A percentile compares a stretch with the other conserved stretches of the same genome.
These are phyloP conservation scores for Harringtonia aguacate DNA, from an alignment of 2,329 filamentous ascomycete genomes.

Conservation along the genomic window DNA sequence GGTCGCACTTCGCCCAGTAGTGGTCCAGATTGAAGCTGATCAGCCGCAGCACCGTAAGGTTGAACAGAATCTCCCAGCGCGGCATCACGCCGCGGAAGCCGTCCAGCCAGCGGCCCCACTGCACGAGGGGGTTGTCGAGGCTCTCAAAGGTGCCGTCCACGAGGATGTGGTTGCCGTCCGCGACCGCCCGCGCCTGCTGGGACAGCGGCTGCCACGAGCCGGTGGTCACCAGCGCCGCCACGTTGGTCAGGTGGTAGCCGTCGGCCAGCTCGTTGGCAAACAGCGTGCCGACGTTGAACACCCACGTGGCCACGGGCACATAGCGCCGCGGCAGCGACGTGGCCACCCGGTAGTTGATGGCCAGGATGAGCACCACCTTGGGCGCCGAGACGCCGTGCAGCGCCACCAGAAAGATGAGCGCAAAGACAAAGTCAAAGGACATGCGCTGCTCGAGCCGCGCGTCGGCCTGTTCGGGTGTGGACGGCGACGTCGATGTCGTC, in stretches of 20 bases:
- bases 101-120: constrained; percentile 66
- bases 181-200: not conserved
- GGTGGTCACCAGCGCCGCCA: constrained; percentile 40
- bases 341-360: constrained; percentile 69
- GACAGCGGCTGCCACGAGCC: constrained; percentile 6
- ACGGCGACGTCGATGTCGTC: constrained; percentile 14
- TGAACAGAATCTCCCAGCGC: constrained; percentile 96
- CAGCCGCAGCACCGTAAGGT: constrained; percentile 81
- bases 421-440: constrained; percentile 76
- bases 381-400: constrained; percentile 78
- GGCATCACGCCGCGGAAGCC: constrained; percentile 71
- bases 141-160: constrained; percentile 14
- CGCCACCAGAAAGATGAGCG: constrained; percentile 63
- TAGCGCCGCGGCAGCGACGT: constrained; percentile 59
- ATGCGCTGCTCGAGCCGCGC: constrained; percentile 57
- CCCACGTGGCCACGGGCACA: constrained; percentile 71
- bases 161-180: too few species aligned
- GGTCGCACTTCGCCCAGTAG: constrained; percentile 73
- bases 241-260: constrained; percentile 62
- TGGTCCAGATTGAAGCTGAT: constrained; percentile 98
- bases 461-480: constrained; percentile 34
- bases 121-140: constrained; percentile 29
- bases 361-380: constrained; percentile 75
- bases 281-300: constrained; percentile 74
- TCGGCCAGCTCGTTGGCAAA: constrained; percentile 81